phyloP scores from a whole-genome alignment of 805 yeast genomes.

The Yarrowia osloensis region DNA sequence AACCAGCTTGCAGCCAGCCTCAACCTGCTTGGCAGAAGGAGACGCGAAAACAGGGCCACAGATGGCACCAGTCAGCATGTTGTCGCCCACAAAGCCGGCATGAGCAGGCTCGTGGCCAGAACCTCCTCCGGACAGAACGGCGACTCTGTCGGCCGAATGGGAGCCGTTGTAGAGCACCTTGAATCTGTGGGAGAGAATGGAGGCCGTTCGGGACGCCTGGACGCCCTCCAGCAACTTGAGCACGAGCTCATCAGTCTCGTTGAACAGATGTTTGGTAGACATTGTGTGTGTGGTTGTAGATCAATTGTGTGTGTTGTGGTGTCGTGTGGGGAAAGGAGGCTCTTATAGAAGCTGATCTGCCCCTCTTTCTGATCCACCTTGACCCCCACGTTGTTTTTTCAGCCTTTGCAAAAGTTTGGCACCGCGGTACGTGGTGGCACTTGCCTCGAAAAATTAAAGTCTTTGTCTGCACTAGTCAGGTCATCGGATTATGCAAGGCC shows the following conservation, averaged over 20 bases:
- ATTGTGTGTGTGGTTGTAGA: conserved; percentile 31
- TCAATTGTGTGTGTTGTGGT: background rate
- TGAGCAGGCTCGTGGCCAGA: conserved; percentile 72
- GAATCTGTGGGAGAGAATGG: conserved; percentile 46
- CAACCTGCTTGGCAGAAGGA: conserved; percentile 88
- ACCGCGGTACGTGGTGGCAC: background rate
- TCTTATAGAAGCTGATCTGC: background rate
- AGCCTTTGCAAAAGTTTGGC: background rate
- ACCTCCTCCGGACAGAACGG: conserved; percentile 58
- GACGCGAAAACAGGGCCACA: conserved; percentile 90
- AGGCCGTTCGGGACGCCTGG: conserved; percentile 45
- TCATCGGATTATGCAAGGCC: conserved; percentile 24
- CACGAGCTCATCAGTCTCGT: conserved; percentile 45
- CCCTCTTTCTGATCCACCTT: conserved; percentile 1
- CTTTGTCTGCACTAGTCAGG: conserved; percentile 3
- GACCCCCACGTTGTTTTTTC: background rate
- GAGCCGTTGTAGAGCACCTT: conserved; percentile 45
- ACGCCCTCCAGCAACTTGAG: conserved; percentile 46
- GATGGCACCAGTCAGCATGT: conserved; percentile 81
- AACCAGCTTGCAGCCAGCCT: conserved; percentile 65
- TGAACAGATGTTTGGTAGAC: conserved; percentile 50
- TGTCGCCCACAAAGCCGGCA: conserved; percentile 89
- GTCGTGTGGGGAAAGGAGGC: background rate
- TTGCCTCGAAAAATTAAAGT: background rate
- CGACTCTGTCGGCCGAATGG: conserved; percentile 42